A percentile compares a stretch with the other conserved stretches of the same genome.
Evolutionary conservation across 148 eudicot genomes (phyloP).

Genomic region (Cornus suecica): DNA sequence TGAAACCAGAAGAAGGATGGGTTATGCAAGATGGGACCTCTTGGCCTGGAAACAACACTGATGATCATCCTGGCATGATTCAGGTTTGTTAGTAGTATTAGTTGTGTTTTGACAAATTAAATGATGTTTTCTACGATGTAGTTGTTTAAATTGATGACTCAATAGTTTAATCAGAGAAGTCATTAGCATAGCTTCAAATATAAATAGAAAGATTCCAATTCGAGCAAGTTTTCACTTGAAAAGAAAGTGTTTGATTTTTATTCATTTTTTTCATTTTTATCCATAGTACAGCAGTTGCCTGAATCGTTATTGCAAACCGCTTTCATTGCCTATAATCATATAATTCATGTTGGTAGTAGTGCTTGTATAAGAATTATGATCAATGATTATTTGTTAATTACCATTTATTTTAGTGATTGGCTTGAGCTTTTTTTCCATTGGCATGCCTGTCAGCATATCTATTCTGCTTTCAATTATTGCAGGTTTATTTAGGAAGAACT

Average conservation of each 20-base stretch:
- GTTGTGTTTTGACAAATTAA: neutral
- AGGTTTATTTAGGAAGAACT: conserved; percentile 87
- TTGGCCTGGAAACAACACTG: conserved; percentile 92
- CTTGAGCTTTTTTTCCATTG: neutral
- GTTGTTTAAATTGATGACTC: neutral
- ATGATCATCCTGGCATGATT: conserved; percentile 97
- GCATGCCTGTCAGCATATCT: neutral
- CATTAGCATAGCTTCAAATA: neutral
- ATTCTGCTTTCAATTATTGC: conserved; percentile 6
- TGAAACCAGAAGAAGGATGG: conserved; percentile 99
- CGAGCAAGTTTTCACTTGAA: too few species aligned
- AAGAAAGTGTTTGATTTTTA: too few species aligned
- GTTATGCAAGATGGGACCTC: conserved; percentile 94
- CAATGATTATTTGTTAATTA: too few species aligned
- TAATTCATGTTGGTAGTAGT: too few species aligned
- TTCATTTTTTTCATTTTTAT: too few species aligned
- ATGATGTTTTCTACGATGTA: neutral
- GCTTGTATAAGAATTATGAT: too few species aligned
- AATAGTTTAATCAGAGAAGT: neutral
- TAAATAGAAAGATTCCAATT: too few species aligned
- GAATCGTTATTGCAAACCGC: too few species aligned
- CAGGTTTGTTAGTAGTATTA: conserved; percentile 40
- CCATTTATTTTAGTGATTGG: neutral
- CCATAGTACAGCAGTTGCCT: too few species aligned
- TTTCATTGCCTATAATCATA: too few species aligned